Evolutionary conservation across 306 rosid species (phyloP).

Genomic region (Cicer arietinum): DNA sequence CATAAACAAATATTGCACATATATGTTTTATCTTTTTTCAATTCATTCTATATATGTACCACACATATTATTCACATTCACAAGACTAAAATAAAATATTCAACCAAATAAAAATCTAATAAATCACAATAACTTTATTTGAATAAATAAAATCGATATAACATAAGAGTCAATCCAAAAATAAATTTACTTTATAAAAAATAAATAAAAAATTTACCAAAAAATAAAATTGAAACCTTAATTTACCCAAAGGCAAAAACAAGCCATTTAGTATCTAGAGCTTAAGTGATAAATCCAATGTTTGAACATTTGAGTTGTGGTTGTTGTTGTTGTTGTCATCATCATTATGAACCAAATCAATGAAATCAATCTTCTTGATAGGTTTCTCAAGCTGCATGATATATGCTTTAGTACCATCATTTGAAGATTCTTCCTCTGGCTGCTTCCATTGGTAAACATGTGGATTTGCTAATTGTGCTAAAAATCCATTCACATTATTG

Average conservation of each 20-base stretch:
- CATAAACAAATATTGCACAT: background rate
- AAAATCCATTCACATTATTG: background rate
- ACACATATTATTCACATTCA: background rate
- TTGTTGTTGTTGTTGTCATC: conserved; percentile 27
- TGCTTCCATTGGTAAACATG: conserved; percentile 20
- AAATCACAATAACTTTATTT: background rate
- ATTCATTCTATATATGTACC: background rate
- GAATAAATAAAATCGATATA: background rate
- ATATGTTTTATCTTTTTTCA: background rate
- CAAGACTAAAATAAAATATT: background rate
- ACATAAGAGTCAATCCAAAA: too few relatives aligned
- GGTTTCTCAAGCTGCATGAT: conserved; percentile 60
- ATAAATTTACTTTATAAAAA: too few relatives aligned
- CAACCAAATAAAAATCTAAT: background rate
- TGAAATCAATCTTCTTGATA: conserved; percentile 42
- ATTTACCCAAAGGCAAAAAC: background rate
- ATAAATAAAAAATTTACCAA: background rate
- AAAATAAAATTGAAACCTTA: background rate
- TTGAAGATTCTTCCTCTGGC: background rate
- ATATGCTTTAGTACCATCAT: conserved; percentile 53
- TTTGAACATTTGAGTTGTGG: conserved; percentile 11
- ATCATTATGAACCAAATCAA: conserved; percentile 46
- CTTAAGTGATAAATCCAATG: conserved; percentile 59
- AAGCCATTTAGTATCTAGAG: conserved; percentile 43
- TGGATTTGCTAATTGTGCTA: background rate